Conservation (phyloP, 2,329 filamentous ascomycete species). For the Pyrenochaeta sp. region DNA sequence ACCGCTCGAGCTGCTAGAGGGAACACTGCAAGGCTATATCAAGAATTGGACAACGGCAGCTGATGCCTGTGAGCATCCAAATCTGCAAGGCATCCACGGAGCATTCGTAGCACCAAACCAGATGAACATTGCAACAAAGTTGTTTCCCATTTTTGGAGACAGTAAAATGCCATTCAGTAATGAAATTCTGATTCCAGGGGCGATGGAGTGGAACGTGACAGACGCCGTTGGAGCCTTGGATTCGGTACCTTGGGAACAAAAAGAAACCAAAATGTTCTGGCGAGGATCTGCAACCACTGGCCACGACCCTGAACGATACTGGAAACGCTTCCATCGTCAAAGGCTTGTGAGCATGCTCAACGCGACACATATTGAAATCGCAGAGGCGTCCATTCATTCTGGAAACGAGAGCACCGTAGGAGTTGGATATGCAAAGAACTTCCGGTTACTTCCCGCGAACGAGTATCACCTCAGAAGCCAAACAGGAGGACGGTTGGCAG, state of each 20-base stretch:
- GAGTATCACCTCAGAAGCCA: slow-evolving; percentile 22
- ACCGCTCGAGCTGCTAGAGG: slow-evolving; percentile 32
- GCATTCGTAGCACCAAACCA: slow-evolving; percentile 56
- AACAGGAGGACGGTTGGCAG: slow-evolving; percentile 30
- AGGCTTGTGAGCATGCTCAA: slow-evolving; percentile 79
- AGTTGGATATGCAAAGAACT: slow-evolving; percentile 46
- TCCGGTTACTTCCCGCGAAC: slow-evolving; percentile 46
- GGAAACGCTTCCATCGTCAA: slow-evolving; percentile 76
- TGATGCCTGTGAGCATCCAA: slow-evolving; percentile 53
- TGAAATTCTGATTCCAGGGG: slow-evolving; percentile 58
- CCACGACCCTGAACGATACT: slow-evolving; percentile 61
- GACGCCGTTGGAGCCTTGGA: slow-evolving; percentile 20
- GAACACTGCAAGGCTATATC: slow-evolving; percentile 54
- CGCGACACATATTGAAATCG: slow-evolving; percentile 60
- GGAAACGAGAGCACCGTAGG: slow-evolving; percentile 21
- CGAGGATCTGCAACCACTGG: slow-evolving; percentile 58
- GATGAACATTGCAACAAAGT: slow-evolving; percentile 50
- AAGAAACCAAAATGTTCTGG: slow-evolving; percentile 54
- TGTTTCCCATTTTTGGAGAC: slow-evolving; percentile 60
- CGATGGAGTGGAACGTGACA: slow-evolving; percentile 51
- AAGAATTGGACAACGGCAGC: slow-evolving; percentile 54
- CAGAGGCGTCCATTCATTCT: slow-evolving; percentile 48
- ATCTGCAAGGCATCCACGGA: slow-evolving; percentile 57
- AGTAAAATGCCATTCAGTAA: slow-evolving; percentile 59
- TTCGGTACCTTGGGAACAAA: slow-evolving; percentile 51